A percentile compares a stretch with the other conserved stretches of the same genome.
These are phyloP conservation scores for Aspergillus brasiliensis DNA, from an alignment of 2,329 filamentous ascomycete genomes.

Conservation along the genomic window DNA sequence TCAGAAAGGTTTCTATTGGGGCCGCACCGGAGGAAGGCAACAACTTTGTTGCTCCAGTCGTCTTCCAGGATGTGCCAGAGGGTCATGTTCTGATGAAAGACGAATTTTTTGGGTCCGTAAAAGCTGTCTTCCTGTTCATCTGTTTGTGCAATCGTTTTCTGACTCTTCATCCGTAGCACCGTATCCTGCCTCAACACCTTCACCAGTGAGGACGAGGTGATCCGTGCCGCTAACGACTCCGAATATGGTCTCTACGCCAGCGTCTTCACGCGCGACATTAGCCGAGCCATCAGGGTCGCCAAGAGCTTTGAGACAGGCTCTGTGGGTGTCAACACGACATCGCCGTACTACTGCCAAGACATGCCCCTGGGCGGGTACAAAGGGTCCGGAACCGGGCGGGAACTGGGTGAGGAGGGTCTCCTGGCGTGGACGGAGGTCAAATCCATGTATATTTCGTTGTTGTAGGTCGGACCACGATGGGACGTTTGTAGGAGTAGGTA, in stretches of 20 bases:
- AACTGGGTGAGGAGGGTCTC: neutral
- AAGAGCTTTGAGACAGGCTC: constrained; percentile 10
- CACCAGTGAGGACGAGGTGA: constrained; percentile 54
- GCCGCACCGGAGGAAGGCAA: neutral
- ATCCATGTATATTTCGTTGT: neutral
- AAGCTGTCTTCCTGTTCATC: neutral
- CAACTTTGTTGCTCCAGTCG: constrained; percentile 78
- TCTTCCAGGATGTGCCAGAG: constrained; percentile 69
- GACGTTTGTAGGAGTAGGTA: no score
- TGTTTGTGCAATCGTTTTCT: neutral
- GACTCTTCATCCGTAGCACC: neutral
- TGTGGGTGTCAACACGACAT: constrained; percentile 17
- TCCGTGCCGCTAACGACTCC: constrained; percentile 54
- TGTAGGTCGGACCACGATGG: no score
- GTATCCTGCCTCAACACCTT: constrained; percentile 27
- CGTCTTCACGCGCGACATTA: constrained; percentile 15
- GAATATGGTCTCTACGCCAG: constrained; percentile 14
- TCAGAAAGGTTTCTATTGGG: neutral
- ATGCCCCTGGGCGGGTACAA: neutral
- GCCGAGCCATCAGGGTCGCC: constrained; percentile 12
- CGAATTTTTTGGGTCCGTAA: constrained; percentile 37
- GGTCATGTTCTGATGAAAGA: constrained; percentile 28
- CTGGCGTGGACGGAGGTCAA: neutral
- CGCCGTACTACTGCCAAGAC: neutral
- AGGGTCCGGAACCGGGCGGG: neutral